These are phyloP conservation scores for Aegilops bicornis DNA, from an alignment of 176 grass and related monocot genomes.

Conservation along the genomic window DNA sequence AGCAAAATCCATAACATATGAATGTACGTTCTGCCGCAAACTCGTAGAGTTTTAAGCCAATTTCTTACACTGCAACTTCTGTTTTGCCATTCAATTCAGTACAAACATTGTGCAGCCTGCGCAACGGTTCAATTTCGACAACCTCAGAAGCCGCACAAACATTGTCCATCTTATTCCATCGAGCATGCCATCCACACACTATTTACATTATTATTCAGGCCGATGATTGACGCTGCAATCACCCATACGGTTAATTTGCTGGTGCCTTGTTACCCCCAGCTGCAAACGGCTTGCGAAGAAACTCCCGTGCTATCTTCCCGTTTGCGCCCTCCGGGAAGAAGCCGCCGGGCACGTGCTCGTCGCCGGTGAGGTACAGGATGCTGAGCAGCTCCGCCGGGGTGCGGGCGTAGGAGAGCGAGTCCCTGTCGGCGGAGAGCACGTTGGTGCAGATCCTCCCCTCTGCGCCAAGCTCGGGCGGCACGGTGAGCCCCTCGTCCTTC, in stretches of 20 bases:
- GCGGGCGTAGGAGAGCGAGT: constrained; percentile 65
- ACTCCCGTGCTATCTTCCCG: constrained; percentile 54
- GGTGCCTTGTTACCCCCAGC: not conserved
- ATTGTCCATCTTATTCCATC: no score
- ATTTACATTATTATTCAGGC: no score
- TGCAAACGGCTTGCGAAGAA: constrained; percentile 14
- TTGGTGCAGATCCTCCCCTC: constrained; percentile 61
- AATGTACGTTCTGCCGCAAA: no score
- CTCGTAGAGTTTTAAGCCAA: no score
- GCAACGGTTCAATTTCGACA: no score
- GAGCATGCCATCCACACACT: no score
- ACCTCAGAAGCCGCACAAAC: no score
- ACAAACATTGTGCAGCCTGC: no score
- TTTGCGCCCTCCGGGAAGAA: constrained; percentile 61
- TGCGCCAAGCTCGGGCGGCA: constrained; percentile 50
- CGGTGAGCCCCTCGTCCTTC: constrained; percentile 77
- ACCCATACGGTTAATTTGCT: not conserved
- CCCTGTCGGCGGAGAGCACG: constrained; percentile 50
- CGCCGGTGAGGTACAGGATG: constrained; percentile 62
- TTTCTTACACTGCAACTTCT: no score
- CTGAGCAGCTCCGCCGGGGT: constrained; percentile 63
- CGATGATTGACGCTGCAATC: not conserved
- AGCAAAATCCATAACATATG: no score
- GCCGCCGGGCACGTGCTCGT: constrained; percentile 51
- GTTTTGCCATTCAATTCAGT: no score